Base-by-base conservation (phyloP, 805 yeast species). In the Ogataea haglerorum region DNA sequence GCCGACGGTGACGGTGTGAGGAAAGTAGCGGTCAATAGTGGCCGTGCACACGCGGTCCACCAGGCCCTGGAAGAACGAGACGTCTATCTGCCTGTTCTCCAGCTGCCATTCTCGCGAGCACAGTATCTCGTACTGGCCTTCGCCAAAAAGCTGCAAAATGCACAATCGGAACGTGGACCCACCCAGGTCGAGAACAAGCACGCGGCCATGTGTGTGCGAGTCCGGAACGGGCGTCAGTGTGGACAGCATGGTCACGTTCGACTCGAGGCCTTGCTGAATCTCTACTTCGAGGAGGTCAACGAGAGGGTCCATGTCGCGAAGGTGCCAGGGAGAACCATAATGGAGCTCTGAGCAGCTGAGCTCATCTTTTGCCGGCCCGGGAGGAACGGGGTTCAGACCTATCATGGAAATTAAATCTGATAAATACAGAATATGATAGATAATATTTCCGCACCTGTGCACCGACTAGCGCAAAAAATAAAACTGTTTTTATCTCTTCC, bases 101-200 rank as follows among this genome's bases (percentile, higher is more conserved):
- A 73, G 62, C 13, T 51, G 42, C 76, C 76, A 72, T 34, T 65
- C 60, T 32, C 57, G 29, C 19, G 42, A 36, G 6, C 24, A 34
- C n/a, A 50, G 14, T 9, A 49, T 41, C 2, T 30, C 17, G n/a
- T 38, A 46, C 10, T 39, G 23, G 9, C 46, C 36, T 6, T 36
- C 26, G 4, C 46, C 45, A 4, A 30, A 9, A 7, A 58, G 40
- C n/a, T 49, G 51, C 6, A 61, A 39, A 5, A 60, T 27, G 5
- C 54, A 59, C 4, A 71, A 58, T 24, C 80, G 61, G 15, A 76
- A 55, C 1, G 81, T 76, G 1, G 77, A 70, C 2, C 83, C 83
- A 5, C 83, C 83, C 35, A 77, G 57, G 46, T 77, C 83, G n/a
- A 77, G 60, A 15, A 64, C 73, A 53, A 69, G 64, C 58, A 44